These are phyloP conservation scores for Aspergillus neotritici DNA, from an alignment of 2,329 filamentous ascomycete genomes.

Conservation along the genomic window DNA sequence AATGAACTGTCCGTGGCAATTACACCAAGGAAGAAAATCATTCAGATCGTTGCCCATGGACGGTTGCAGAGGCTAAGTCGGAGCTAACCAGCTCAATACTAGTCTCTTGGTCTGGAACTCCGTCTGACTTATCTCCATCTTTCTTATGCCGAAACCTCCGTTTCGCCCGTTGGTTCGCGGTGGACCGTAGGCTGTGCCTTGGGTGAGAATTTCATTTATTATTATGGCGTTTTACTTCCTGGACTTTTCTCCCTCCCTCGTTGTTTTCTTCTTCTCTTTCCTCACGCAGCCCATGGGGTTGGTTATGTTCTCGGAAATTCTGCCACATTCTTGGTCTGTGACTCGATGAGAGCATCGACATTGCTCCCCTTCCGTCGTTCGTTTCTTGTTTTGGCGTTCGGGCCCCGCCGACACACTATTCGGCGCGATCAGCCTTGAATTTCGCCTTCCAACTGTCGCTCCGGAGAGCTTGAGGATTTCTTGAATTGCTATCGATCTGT, in stretches of 20 bases:
- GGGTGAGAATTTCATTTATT: slow-evolving; percentile 3
- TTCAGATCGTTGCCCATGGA: no score
- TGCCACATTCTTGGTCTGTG: slow-evolving; percentile 7
- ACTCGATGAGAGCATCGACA: slow-evolving; percentile 21
- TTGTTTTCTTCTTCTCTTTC: slow-evolving; percentile 4
- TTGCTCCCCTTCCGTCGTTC: slow-evolving; percentile 22
- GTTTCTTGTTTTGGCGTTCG: slow-evolving; percentile 11
- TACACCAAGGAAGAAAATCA: no score
- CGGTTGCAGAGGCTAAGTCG: no score
- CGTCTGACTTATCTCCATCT: no score
- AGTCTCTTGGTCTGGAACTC: no score
- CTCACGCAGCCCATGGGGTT: slow-evolving; percentile 3
- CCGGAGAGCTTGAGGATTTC: slow-evolving; percentile 1
- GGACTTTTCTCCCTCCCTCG: neutral
- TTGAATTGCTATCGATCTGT: neutral
- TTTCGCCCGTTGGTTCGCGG: no score
- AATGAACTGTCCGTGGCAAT: no score
- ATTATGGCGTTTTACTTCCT: slow-evolving; percentile 1
- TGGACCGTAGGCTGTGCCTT: no score
- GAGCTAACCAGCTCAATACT: no score
- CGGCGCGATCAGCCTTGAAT: slow-evolving; percentile 8
- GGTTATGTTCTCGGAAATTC: slow-evolving; percentile 20
- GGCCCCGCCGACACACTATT: slow-evolving; percentile 11
- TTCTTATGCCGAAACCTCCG: no score
- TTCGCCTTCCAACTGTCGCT: neutral